phyloP scores from a whole-genome alignment of 805 yeast species.

The Yamadazyma takamatsuzukensis region DNA sequence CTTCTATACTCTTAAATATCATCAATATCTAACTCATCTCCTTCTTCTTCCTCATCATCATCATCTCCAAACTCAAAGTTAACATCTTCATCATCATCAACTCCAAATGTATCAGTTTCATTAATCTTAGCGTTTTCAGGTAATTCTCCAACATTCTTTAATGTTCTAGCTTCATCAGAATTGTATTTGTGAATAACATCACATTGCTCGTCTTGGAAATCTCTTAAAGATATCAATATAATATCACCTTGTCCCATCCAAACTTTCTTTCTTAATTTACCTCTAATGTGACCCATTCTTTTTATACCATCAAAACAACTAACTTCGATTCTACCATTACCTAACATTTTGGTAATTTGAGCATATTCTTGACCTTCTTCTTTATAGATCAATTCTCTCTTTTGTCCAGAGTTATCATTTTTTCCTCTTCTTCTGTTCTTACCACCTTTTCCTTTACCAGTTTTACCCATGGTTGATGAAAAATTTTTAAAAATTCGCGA shows the following conservation, averaged over 20 bases:
- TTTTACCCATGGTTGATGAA: slow-evolving; percentile 57
- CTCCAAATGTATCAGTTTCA: slow-evolving; percentile 96
- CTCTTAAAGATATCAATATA: slow-evolving; percentile 92
- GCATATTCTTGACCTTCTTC: slow-evolving; percentile 99
- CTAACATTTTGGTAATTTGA: slow-evolving; percentile 96
- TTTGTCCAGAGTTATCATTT: slow-evolving; percentile 86
- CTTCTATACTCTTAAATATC: no score
- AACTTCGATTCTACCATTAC: slow-evolving; percentile 96
- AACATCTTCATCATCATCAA: slow-evolving; percentile 94
- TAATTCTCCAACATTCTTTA: slow-evolving; percentile 92
- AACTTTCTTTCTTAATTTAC: slow-evolving; percentile 97
- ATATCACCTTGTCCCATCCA: slow-evolving; percentile 99
- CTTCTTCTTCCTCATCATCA: slow-evolving; percentile 69
- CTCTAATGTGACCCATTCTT: slow-evolving; percentile 97
- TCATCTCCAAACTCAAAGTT: slow-evolving; percentile 97
- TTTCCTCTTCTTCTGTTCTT: slow-evolving; percentile 98
- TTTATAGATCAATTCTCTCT: slow-evolving; percentile 86
- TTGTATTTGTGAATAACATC: slow-evolving; percentile 96
- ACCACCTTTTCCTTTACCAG: slow-evolving; percentile 80
- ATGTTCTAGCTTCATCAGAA: slow-evolving; percentile 96
- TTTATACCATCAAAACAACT: slow-evolving; percentile 89
- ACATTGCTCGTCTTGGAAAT: slow-evolving; percentile 97
- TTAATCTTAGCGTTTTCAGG: slow-evolving; percentile 97
- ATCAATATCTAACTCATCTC: slow-evolving; percentile 81
- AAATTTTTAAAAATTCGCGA: slow-evolving; percentile 1